Evolutionary conservation across 176 grass and related monocot species (phyloP).

Genomic region (Lolium multiflorum): DNA sequence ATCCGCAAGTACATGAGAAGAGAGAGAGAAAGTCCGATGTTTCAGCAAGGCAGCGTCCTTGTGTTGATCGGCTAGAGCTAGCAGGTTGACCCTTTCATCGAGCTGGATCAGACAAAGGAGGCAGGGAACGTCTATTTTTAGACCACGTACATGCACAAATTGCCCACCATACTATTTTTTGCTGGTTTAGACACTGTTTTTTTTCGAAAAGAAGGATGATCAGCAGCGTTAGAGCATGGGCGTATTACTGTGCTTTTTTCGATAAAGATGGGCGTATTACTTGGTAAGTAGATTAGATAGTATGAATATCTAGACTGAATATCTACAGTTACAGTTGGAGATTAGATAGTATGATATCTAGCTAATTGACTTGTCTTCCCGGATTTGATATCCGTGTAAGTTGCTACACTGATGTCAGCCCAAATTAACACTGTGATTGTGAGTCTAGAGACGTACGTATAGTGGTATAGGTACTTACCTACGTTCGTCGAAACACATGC

Average conservation of each 20-base stretch:
- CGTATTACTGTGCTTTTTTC: background rate
- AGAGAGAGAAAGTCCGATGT: no score
- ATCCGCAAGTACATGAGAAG: no score
- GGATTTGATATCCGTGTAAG: background rate
- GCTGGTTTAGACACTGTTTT: no score
- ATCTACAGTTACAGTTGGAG: background rate
- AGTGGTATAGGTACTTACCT: no score
- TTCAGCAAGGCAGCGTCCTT: background rate
- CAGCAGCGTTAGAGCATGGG: no score
- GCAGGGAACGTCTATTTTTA: background rate
- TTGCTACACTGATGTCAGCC: no score
- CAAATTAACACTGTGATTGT: no score
- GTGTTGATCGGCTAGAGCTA: conserved; percentile 16
- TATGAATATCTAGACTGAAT: background rate
- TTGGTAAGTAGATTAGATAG: background rate
- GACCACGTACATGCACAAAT: background rate
- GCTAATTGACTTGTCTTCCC: background rate
- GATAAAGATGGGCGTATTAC: no score
- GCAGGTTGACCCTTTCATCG: background rate
- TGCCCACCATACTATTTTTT: no score
- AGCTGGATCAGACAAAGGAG: background rate
- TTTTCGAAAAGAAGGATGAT: no score
- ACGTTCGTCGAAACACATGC: no score
- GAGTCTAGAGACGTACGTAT: background rate
- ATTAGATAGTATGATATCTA: background rate